Conservation (phyloP, 2,329 filamentous ascomycete genomes). For the Taxawa tesnikishii region DNA sequence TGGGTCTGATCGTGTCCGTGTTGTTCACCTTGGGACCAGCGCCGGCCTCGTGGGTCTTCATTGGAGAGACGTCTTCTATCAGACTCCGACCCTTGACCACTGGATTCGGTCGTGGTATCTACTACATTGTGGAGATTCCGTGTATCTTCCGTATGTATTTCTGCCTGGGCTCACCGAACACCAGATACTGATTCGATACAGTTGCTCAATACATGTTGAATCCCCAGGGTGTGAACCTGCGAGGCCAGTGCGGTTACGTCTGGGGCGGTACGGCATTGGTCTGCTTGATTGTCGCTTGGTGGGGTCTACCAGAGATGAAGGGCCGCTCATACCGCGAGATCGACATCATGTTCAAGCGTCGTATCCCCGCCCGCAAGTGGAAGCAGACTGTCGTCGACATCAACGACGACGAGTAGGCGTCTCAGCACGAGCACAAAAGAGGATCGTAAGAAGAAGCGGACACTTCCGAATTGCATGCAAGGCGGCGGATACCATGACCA, state of each 20-base stretch:
- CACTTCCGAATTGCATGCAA: too few species aligned
- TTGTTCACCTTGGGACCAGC: slow-evolving; percentile 51
- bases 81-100: slow-evolving; percentile 54
- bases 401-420: slow-evolving; percentile 52
- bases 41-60: slow-evolving; percentile 54
- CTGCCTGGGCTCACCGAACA: too few species aligned
- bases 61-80: slow-evolving; percentile 53
- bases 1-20: slow-evolving; percentile 54
- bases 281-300: slow-evolving; percentile 36
- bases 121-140: slow-evolving; percentile 54
- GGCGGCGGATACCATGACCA: too few species aligned
- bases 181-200: too few species aligned
- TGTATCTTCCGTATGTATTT: slow-evolving; percentile 59
- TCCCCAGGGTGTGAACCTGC: slow-evolving; percentile 23
- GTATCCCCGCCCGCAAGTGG: slow-evolving; percentile 42
- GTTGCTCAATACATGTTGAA: slow-evolving; percentile 14
- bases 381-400: slow-evolving; percentile 45
- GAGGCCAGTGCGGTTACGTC: slow-evolving; percentile 46
- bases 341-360: slow-evolving; percentile 46
- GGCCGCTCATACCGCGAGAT: slow-evolving; percentile 47
- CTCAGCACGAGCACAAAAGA: too few species aligned
- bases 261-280: slow-evolving; percentile 46
- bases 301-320: slow-evolving; percentile 46
- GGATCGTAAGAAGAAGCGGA: too few species aligned
- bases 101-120: slow-evolving; percentile 49